Conservation (phyloP, 148 eudicot species). For the Dianthus caryophyllus region DNA sequence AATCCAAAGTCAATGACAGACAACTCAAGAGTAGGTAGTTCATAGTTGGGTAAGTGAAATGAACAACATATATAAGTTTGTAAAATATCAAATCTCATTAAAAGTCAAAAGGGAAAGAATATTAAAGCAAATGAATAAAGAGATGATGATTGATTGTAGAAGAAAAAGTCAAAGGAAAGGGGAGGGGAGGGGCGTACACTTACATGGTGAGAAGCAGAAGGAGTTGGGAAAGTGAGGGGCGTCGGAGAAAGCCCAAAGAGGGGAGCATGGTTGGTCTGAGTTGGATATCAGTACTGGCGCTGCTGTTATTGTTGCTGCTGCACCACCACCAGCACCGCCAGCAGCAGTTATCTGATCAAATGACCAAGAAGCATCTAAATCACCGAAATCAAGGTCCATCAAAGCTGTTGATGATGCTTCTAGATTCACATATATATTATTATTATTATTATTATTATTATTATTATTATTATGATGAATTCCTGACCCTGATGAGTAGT, state of each 20-base stretch:
- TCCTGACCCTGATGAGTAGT: no score
- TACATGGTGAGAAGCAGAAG: no score
- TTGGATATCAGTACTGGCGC: slow-evolving; percentile 37
- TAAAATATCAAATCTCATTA: no score
- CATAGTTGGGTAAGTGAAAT: no score
- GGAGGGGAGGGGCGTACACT: slow-evolving; percentile 9
- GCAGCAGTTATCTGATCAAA: slow-evolving; percentile 74
- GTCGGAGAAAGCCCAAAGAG: slow-evolving; percentile 58
- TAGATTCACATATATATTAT: background rate
- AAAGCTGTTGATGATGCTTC: slow-evolving; percentile 18
- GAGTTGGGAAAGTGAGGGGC: slow-evolving; percentile 29
- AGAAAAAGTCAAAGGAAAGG: slow-evolving; percentile 6
- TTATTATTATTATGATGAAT: no score
- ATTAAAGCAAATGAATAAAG: no score
- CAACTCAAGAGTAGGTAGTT: background rate
- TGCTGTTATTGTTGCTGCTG: no score
- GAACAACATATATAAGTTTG: no score
- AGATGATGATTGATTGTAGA: no score
- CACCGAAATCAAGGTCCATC: slow-evolving; percentile 68
- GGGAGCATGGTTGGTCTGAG: slow-evolving; percentile 66
- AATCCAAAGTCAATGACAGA: background rate
- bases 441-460: background rate
- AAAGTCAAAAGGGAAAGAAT: no score
- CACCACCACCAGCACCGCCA: no score
- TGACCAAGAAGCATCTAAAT: slow-evolving; percentile 69